phyloP scores from a whole-genome alignment of 73 alveolate species.

The Paramecium pentaurelia region DNA sequence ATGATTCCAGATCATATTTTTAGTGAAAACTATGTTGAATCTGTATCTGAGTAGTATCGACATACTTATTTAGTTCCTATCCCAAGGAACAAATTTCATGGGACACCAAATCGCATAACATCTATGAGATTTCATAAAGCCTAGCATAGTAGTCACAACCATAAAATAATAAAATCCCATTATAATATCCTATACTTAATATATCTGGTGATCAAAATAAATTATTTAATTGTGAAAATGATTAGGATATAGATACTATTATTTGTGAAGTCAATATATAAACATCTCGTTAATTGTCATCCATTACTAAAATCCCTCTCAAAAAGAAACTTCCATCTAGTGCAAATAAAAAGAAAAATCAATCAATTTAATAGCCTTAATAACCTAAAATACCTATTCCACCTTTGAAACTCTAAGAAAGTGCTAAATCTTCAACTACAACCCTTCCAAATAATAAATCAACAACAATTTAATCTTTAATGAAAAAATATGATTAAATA shows the following conservation, averaged over 20 bases:
- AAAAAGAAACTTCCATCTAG: background rate
- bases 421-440: constrained; percentile 27
- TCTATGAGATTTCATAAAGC: background rate
- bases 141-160: background rate
- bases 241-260: background rate
- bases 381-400: background rate
- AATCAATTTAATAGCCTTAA: background rate
- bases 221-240: background rate
- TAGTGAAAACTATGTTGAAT: constrained; percentile 48
- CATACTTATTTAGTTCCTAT: constrained; percentile 10
- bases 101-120: constrained; percentile 26
- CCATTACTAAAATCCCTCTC: background rate
- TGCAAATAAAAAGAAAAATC: background rate
- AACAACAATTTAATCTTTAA: background rate
- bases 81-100: constrained; percentile 32
- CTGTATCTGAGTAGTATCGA: constrained; percentile 10
- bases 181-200: background rate
- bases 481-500: constrained; percentile 41
- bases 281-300: background rate
- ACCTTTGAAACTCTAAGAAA: constrained; percentile 10
- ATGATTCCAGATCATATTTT: constrained; percentile 38
- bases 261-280: background rate
- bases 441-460: background rate
- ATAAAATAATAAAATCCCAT: background rate
- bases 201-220: constrained; percentile 21